These are phyloP conservation scores for Verticillium nonalfalfae DNA, from an alignment of 2,329 filamentous ascomycete genomes.

Conservation along the genomic window DNA sequence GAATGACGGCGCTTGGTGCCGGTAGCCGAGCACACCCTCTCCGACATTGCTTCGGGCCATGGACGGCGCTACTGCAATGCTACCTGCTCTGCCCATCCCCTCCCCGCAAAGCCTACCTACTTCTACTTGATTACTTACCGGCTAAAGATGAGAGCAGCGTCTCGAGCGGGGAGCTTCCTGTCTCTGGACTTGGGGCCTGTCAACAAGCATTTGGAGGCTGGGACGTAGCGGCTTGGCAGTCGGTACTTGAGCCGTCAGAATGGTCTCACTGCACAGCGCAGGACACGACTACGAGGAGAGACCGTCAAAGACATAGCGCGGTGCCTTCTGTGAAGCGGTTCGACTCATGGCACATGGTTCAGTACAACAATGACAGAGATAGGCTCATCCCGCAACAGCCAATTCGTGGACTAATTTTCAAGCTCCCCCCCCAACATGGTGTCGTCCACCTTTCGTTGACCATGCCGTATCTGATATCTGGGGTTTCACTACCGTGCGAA, in stretches of 20 bases:
- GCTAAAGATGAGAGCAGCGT: neutral
- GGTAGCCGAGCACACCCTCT: neutral
- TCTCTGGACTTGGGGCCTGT: neutral
- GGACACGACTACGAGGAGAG: too few species aligned
- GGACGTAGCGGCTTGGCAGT: neutral
- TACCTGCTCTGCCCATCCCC: neutral
- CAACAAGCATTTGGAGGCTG: neutral
- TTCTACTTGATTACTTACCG: neutral
- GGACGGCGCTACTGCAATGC: neutral
- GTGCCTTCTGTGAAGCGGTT: too few species aligned
- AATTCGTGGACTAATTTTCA: neutral
- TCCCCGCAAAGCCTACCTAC: neutral
- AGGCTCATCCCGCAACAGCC: neutral
- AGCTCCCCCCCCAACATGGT: neutral
- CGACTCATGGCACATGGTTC: too few species aligned
- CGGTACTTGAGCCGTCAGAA: neutral
- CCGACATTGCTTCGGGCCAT: neutral
- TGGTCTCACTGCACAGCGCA: neutral
- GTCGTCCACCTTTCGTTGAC: neutral
- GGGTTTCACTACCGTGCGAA: neutral
- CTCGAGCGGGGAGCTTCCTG: neutral
- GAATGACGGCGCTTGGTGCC: neutral
- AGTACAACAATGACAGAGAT: too few species aligned
- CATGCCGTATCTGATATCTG: neutral
- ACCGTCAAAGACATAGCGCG: too few species aligned